Percentiles rank a stretch among this genome's conserved stretches.
These are phyloP conservation scores for Acanthamoeba healyi DNA, from an alignment of 208 protist species.

Conservation along the genomic window DNA sequence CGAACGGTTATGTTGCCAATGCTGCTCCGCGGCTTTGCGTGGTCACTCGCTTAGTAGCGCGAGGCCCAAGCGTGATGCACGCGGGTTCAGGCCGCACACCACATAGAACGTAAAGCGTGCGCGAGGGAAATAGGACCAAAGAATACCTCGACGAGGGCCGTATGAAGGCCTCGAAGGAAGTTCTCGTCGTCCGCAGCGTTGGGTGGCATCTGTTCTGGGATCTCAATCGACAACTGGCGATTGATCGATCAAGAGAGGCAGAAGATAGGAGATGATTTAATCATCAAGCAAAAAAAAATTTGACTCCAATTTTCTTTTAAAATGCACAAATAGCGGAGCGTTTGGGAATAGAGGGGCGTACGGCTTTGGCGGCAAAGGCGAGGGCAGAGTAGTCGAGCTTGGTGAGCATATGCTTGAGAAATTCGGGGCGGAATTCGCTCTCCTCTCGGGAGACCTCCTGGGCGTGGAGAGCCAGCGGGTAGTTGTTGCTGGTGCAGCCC, in stretches of 20 bases:
- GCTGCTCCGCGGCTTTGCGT: no score
- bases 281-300: constrained; percentile 53
- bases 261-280: no score
- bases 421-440: constrained; percentile 78
- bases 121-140: no score
- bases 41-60: not conserved
- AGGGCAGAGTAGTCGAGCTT: constrained; percentile 77
- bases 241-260: not conserved
- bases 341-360: not conserved
- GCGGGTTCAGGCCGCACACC: no score
- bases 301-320: no score
- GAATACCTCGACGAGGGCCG: constrained; percentile 62
- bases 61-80: no score
- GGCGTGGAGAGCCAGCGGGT: constrained; percentile 70
- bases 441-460: constrained; percentile 74
- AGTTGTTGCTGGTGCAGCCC: constrained; percentile 75
- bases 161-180: constrained; percentile 32
- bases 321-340: not conserved
- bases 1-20: no score
- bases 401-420: constrained; percentile 79
- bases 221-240: constrained; percentile 40
- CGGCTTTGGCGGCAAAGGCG: not conserved
- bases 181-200: constrained; percentile 34
- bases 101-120: no score
- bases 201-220: constrained; percentile 2